Conservation (phyloP, 345 rosid genomes). For the Dovyalis caffra region DNA sequence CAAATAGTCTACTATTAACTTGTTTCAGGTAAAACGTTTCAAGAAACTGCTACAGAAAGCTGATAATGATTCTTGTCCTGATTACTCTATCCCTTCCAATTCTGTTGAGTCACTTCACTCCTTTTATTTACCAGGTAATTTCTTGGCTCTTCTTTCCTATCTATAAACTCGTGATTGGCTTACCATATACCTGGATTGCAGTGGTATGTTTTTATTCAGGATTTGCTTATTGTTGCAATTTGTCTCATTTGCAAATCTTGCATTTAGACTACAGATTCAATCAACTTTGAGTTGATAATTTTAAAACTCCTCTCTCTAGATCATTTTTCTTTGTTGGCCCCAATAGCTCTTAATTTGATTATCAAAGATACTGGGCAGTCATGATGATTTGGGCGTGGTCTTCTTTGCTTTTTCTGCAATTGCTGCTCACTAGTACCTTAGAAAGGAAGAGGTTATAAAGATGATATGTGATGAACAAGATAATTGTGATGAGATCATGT, state of each 20-base stretch:
- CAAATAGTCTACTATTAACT: neutral
- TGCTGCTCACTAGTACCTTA: neutral
- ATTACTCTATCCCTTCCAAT: constrained; percentile 43
- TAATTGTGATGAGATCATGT: neutral
- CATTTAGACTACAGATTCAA: neutral
- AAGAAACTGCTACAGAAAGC: too few relatives aligned
- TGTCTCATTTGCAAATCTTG: too few relatives aligned
- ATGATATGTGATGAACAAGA: neutral
- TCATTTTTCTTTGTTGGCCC: neutral
- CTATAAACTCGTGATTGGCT: neutral
- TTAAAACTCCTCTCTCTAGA: neutral
- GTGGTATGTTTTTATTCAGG: neutral
- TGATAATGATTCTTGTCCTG: constrained; percentile 58
- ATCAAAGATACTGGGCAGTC: neutral
- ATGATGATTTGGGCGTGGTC: neutral
- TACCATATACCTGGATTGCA: too few relatives aligned
- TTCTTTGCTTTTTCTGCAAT: neutral
- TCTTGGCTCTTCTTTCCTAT: constrained; percentile 12
- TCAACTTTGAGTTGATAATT: neutral
- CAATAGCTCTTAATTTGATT: neutral
- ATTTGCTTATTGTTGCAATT: too few relatives aligned
- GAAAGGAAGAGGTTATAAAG: neutral
- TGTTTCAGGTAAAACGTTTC: constrained; percentile 75
- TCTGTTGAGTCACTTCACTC: constrained; percentile 50
- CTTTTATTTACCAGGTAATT: constrained; percentile 61